Conservation (phyloP, 768 basidiomycete species). For the Kondoa malvinella region DNA sequence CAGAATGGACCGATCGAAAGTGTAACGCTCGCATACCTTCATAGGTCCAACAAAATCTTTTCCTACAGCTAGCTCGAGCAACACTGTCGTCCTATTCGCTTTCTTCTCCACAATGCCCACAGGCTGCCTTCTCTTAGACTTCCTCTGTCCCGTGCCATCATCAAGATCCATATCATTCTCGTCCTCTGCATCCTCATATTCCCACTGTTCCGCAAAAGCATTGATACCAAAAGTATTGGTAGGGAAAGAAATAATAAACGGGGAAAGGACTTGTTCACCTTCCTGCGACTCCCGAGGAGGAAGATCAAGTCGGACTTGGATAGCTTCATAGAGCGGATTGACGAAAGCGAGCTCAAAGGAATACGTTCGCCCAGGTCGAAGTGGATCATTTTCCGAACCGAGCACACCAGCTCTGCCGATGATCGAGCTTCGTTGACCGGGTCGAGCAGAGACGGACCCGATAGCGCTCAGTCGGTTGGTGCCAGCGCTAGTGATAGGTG, state of each 20-base stretch:
- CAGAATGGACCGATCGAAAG: not conserved
- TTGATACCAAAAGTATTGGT: constrained; percentile 61
- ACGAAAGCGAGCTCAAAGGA: constrained; percentile 76
- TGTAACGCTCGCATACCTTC: constrained; percentile 43
- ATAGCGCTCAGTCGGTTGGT: constrained; percentile 5
- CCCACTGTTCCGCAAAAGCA: constrained; percentile 92
- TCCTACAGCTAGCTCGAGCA: constrained; percentile 71
- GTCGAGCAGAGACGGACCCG: not conserved
- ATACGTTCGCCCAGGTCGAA: constrained; percentile 66
- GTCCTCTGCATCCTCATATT: constrained; percentile 67
- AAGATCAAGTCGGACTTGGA: constrained; percentile 67
- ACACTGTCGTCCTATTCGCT: constrained; percentile 74
- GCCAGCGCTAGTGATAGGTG: constrained; percentile 28
- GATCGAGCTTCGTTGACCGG: not conserved
- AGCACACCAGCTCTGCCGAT: not conserved
- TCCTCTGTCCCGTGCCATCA: constrained; percentile 35
- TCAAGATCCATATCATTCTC: constrained; percentile 38
- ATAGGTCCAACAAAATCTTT: constrained; percentile 60
- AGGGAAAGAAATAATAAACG: constrained; percentile 64
- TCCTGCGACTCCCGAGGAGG: constrained; percentile 8
- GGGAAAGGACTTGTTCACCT: constrained; percentile 28
- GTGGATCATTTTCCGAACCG: constrained; percentile 26
- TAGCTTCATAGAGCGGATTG: constrained; percentile 91
- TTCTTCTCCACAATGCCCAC: constrained; percentile 67
- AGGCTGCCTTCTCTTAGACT: constrained; percentile 29